A percentile compares a stretch with the other conserved stretches of the same genome.
Evolutionary conservation across 169 alveolate genomes (phyloP).

Genomic region (Eimeria necatrix): DNA sequence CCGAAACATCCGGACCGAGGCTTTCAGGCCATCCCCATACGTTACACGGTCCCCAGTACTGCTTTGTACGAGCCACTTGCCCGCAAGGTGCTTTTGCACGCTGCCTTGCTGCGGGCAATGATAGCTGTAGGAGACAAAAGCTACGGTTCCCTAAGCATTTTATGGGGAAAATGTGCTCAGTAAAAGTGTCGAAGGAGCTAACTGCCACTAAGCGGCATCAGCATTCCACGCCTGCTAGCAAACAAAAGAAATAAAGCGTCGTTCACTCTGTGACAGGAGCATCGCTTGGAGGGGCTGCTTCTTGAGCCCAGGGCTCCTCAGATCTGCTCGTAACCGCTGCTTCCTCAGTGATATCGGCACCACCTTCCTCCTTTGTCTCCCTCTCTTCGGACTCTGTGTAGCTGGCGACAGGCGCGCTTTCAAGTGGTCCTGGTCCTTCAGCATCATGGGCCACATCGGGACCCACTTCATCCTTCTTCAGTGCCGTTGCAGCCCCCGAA

Average conservation of each 20-base stretch:
- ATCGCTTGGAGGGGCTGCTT: conserved; percentile 16
- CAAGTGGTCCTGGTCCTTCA: conserved; percentile 22
- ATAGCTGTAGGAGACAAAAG: conserved; percentile 33
- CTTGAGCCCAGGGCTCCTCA: conserved; percentile 66
- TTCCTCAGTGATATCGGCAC: conserved; percentile 33
- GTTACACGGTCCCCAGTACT: neutral
- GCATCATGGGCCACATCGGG: conserved; percentile 61
- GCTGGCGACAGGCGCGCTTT: conserved; percentile 30
- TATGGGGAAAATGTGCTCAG: conserved; percentile 30
- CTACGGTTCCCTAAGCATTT: conserved; percentile 6
- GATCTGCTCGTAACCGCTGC: conserved; percentile 41
- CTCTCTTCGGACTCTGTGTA: conserved; percentile 73
- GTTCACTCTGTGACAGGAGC: conserved; percentile 62
- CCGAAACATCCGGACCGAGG: conserved; percentile 30
- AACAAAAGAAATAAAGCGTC: conserved; percentile 28
- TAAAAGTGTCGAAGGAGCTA: neutral
- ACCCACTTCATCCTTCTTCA: conserved; percentile 39
- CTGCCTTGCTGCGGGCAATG: conserved; percentile 32
- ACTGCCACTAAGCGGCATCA: neutral
- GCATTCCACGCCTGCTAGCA: conserved; percentile 15
- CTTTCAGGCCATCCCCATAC: conserved; percentile 42
- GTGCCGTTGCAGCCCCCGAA: conserved; percentile 23
- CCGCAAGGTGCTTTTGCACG: conserved; percentile 44
- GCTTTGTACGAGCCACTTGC: conserved; percentile 20
- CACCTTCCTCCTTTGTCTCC: conserved; percentile 67